Percentiles rank a stretch among this genome's conserved stretches.
Evolutionary conservation across 2,329 filamentous ascomycete species (phyloP).

Genomic region (Alternaria gaisen): DNA sequence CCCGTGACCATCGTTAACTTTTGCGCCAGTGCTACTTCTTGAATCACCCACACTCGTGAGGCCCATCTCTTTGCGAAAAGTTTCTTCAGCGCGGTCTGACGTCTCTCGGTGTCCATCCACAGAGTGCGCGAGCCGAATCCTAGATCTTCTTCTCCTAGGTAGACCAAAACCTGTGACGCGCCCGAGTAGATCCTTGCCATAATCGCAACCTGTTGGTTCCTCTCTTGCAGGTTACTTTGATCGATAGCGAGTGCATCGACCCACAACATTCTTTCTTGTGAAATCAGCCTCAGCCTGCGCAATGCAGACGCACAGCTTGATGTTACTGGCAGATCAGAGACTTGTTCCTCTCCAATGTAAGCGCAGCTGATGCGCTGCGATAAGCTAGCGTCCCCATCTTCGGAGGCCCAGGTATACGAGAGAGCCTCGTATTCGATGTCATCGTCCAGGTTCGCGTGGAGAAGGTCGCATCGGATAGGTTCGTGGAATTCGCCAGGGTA

Average conservation of each 20-base stretch:
- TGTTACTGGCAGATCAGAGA: constrained; percentile 12
- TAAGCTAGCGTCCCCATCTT: constrained; percentile 22
- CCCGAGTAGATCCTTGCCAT: constrained; percentile 28
- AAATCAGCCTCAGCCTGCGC: constrained; percentile 13
- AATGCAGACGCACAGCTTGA: constrained; percentile 23
- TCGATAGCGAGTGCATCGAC: constrained; percentile 31
- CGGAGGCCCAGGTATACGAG: constrained; percentile 33
- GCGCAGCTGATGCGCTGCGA: constrained; percentile 17
- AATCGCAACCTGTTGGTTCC: constrained; percentile 25
- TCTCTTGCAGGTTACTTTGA: constrained; percentile 23
- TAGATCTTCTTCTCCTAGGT: constrained; percentile 21
- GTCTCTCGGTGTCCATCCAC: constrained; percentile 18
- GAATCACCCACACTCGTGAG: constrained; percentile 29
- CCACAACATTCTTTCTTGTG: constrained; percentile 19
- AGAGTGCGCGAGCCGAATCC: constrained; percentile 12
- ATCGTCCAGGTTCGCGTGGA: constrained; percentile 15
- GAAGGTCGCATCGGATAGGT: constrained; percentile 17
- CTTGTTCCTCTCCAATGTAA: constrained; percentile 14
- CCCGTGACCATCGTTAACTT: constrained; percentile 22
- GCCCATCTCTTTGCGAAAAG: constrained; percentile 23
- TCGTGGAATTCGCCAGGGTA: constrained; percentile 16
- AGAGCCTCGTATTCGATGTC: constrained; percentile 31
- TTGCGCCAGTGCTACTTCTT: constrained; percentile 26
- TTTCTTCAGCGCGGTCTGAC: constrained; percentile 9
- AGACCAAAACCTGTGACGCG: constrained; percentile 19